These are phyloP conservation scores for Penicillium sp. DNA, from an alignment of 2,329 filamentous ascomycete genomes.

Conservation along the genomic window DNA sequence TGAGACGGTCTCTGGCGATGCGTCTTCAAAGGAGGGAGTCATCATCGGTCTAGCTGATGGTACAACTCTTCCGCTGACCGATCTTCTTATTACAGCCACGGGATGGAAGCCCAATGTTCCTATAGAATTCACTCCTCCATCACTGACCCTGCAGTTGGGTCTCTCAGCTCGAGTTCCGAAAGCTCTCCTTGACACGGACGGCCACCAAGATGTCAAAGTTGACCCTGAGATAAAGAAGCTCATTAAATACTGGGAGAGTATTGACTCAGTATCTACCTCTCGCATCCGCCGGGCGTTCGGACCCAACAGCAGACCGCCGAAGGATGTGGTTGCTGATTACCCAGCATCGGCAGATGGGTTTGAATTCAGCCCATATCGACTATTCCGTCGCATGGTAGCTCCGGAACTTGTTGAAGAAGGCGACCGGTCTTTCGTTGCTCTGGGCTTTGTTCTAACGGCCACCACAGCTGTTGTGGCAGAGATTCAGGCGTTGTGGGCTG, in stretches of 20 bases:
- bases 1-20: background rate
- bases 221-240: background rate
- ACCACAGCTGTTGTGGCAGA: conserved; percentile 22
- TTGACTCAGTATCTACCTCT: conserved; percentile 9
- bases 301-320: conserved; percentile 1
- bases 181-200: background rate
- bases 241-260: conserved; percentile 9
- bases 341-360: conserved; percentile 1
- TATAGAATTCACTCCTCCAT: conserved; percentile 15
- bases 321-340: background rate
- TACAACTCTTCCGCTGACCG: conserved; percentile 10
- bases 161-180: conserved; percentile 4
- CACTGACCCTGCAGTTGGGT: conserved; percentile 13
- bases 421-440: conserved; percentile 20
- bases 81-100: conserved; percentile 22
- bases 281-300: conserved; percentile 6
- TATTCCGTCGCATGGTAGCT: conserved; percentile 25
- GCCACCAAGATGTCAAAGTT: background rate
- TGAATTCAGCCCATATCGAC: conserved; percentile 13
- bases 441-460: conserved; percentile 18
- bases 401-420: conserved; percentile 19
- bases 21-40: background rate
- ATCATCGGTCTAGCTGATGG: conserved; percentile 9
- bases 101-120: conserved; percentile 22
- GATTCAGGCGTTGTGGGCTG: conserved; percentile 24